Percentiles rank a stretch among this genome's conserved stretches.
phyloP scores from a whole-genome alignment of 1,284 basidiomycete species.

The Boletus calvinii region DNA sequence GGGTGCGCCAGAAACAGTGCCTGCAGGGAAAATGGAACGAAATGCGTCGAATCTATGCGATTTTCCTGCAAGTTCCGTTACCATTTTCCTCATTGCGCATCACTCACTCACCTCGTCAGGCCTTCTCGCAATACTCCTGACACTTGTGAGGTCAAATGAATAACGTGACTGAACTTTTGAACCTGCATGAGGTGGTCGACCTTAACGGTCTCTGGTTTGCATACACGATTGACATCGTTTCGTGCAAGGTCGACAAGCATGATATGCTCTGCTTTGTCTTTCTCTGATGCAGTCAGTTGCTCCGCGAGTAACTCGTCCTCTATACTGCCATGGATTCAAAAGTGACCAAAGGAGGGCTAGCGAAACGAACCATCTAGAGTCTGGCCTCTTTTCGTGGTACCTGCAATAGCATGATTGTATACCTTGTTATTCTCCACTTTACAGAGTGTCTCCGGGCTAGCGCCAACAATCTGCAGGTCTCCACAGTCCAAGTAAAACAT shows the following conservation, averaged over 20 bases:
- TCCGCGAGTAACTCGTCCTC: constrained; percentile 86
- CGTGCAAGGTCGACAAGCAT: constrained; percentile 98
- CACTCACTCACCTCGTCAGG: constrained; percentile 63
- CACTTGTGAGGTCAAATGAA: constrained; percentile 95
- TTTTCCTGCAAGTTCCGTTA: background rate
- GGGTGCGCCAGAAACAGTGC: constrained; percentile 98
- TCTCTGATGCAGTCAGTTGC: constrained; percentile 80
- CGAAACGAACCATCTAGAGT: constrained; percentile 71
- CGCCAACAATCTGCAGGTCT: constrained; percentile 91
- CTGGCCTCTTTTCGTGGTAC: constrained; percentile 88
- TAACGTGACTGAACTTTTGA: constrained; percentile 98
- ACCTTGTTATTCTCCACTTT: constrained; percentile 93
- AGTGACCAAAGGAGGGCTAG: constrained; percentile 1
- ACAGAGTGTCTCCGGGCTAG: constrained; percentile 96
- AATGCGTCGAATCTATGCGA: constrained; percentile 89
- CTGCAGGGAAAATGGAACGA: constrained; percentile 98
- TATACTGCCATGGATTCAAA: constrained; percentile 33
- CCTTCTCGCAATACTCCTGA: constrained; percentile 85
- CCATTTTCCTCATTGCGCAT: background rate
- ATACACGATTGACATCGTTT: constrained; percentile 99
- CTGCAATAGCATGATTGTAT: constrained; percentile 97
- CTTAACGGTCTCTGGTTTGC: constrained; percentile 92
- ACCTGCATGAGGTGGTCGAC: constrained; percentile 95
- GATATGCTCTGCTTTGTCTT: constrained; percentile 97
- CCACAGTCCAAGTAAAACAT: constrained; percentile 99